Conservation (phyloP, 163 green algal species). For the Picocystis sp. region DNA sequence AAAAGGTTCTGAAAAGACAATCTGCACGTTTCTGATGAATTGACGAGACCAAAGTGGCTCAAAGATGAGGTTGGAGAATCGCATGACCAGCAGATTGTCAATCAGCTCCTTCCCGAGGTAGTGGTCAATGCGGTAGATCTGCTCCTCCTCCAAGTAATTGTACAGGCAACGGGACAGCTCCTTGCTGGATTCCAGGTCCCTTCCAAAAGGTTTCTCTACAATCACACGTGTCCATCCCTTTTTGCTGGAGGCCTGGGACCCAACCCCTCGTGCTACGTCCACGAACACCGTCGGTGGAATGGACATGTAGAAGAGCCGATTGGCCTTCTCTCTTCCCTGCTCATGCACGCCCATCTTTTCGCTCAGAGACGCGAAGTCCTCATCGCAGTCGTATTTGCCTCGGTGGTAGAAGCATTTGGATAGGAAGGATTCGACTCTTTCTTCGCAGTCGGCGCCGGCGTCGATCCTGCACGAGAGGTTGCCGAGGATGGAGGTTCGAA, state of each 20-base stretch:
- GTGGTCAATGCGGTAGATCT: slow-evolving; percentile 65
- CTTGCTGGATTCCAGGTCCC: slow-evolving; percentile 51
- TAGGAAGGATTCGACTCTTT: slow-evolving; percentile 73
- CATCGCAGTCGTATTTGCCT: slow-evolving; percentile 58
- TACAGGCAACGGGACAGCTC: slow-evolving; percentile 31
- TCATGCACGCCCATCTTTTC: slow-evolving; percentile 45
- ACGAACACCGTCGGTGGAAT: slow-evolving; percentile 78
- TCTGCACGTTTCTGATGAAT: slow-evolving; percentile 92
- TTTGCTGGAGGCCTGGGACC: slow-evolving; percentile 13
- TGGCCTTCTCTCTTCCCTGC: slow-evolving; percentile 25
- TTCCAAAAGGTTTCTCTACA: slow-evolving; percentile 95
- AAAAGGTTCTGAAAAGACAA: slow-evolving; percentile 96
- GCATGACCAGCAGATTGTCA: slow-evolving; percentile 85
- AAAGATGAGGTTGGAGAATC: slow-evolving; percentile 96
- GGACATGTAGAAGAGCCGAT: slow-evolving; percentile 96
- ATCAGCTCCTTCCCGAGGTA: slow-evolving; percentile 96
- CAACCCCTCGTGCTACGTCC: slow-evolving; percentile 15
- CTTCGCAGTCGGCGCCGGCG: slow-evolving; percentile 49
- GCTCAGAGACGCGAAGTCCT: slow-evolving; percentile 59
- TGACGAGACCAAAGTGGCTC: slow-evolving; percentile 88
- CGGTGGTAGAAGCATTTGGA: slow-evolving; percentile 69
- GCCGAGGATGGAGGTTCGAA: slow-evolving; percentile 55
- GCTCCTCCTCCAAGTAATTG: not conserved
- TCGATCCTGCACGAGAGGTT: slow-evolving; percentile 67
- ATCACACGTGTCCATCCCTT: slow-evolving; percentile 86